These are phyloP conservation scores for Plasmodium blacklocki DNA, from an alignment of 169 alveolate species.

Conservation along the genomic window DNA sequence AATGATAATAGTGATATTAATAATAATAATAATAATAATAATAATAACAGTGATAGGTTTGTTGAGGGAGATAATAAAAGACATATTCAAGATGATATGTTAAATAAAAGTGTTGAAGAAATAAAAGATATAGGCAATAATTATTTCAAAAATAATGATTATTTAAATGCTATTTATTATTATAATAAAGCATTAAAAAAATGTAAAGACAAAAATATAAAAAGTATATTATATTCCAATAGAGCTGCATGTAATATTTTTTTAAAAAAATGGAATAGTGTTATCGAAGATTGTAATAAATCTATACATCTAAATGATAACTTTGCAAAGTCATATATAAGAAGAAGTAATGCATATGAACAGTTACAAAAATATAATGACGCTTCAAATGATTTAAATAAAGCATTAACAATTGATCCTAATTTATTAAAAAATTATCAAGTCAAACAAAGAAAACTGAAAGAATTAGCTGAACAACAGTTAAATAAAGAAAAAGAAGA, in stretches of 20 bases:
- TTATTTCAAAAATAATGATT: constrained; percentile 63
- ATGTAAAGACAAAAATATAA: constrained; percentile 79
- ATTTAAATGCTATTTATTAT: constrained; percentile 77
- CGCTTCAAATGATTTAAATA: constrained; percentile 89
- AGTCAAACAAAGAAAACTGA: constrained; percentile 71
- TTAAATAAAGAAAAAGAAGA: constrained; percentile 93
- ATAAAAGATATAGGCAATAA: constrained; percentile 79
- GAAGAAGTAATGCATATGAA: constrained; percentile 90
- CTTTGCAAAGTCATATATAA: constrained; percentile 80
- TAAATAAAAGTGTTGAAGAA: constrained; percentile 50
- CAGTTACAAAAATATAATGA: constrained; percentile 89
- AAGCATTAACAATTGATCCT: constrained; percentile 89
- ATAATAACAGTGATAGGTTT: constrained; percentile 2
- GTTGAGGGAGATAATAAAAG: not conserved
- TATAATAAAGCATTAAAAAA: constrained; percentile 80
- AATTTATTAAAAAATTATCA: constrained; percentile 77
- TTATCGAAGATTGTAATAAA: constrained; percentile 80
- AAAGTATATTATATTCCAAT: constrained; percentile 83
- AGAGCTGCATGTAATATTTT: constrained; percentile 91
- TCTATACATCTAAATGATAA: constrained; percentile 23
- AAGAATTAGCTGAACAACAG: constrained; percentile 86
- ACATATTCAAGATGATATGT: constrained; percentile 49
- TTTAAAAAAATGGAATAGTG: constrained; percentile 82
- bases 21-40: constrained; percentile 13
- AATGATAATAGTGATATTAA: constrained; percentile 10